A percentile compares a stretch with the other conserved stretches of the same genome.
phyloP scores from a whole-genome alignment of 1,139 yeast species.

The Suhomyces kunorum region DNA sequence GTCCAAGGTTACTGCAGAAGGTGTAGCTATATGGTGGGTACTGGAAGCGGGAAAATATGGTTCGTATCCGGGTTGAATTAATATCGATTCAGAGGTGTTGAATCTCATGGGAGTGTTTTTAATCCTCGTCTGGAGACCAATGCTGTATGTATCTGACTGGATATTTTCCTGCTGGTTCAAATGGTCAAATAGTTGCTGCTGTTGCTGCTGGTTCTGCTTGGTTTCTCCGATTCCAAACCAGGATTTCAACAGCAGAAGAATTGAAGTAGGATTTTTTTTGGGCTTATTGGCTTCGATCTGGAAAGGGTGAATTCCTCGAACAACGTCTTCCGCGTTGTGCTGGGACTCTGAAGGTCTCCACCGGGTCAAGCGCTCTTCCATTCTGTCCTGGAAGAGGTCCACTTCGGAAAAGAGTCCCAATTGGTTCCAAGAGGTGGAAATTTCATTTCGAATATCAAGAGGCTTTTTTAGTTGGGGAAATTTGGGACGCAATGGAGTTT shows the following conservation, averaged over 20 bases:
- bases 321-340: slow-evolving; percentile 33
- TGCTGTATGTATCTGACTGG: not conserved
- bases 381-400: slow-evolving; percentile 38
- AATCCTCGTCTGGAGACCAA: not conserved
- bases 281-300: slow-evolving; percentile 1
- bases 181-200: not conserved
- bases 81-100: slow-evolving; percentile 14
- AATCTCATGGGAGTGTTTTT: not conserved
- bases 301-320: slow-evolving; percentile 46
- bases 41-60: not conserved
- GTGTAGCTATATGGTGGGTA: not conserved
- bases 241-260: not conserved
- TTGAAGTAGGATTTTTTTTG: not conserved
- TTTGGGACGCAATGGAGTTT: not conserved
- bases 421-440: not conserved
- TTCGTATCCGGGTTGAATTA: not conserved
- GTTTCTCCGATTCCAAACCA: slow-evolving; percentile 5
- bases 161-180: not conserved
- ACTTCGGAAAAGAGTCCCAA: slow-evolving; percentile 7
- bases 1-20: not conserved
- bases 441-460: not conserved
- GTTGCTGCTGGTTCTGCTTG: not conserved
- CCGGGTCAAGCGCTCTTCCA: slow-evolving; percentile 54
- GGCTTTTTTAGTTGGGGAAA: not conserved
- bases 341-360: slow-evolving; percentile 56